phyloP scores from a whole-genome alignment of 306 rosid genomes.

The Malus fusca region DNA sequence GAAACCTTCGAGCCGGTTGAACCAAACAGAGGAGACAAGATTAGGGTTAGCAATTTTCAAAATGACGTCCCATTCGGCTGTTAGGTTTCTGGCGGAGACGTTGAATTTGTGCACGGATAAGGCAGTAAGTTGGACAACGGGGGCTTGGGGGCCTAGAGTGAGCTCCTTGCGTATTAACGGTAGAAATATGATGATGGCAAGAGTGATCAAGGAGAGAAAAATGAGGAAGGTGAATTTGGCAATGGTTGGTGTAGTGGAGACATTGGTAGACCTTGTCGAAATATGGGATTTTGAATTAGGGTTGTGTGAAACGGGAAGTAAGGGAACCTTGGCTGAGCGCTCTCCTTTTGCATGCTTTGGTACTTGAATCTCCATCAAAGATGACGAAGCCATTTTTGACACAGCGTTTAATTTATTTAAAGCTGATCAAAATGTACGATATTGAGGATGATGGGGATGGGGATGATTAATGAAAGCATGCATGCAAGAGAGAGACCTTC shows the following conservation, averaged over 20 bases:
- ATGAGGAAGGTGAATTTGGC: background rate
- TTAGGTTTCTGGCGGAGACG: background rate
- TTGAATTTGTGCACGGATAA: background rate
- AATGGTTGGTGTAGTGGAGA: background rate
- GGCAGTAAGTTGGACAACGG: background rate
- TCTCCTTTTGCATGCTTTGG: background rate
- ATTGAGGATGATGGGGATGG: background rate
- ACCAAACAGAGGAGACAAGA: background rate
- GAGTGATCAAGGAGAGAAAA: background rate
- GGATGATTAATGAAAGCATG: background rate
- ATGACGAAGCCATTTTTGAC: background rate
- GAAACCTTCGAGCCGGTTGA: background rate
- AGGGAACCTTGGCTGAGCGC: background rate
- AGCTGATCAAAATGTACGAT: background rate
- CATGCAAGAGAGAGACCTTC: background rate
- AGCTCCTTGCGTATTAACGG: background rate
- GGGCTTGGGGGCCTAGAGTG: background rate
- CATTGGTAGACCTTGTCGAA: background rate
- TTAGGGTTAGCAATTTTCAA: background rate
- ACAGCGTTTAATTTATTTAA: background rate
- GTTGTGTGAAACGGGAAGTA: background rate
- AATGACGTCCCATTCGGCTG: conserved; percentile 5
- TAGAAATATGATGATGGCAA: background rate
- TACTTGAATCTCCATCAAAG: background rate
- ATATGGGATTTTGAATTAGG: background rate